phyloP scores from a whole-genome alignment of 164 flowering plant genomes.

The Vitis rotundifolia region DNA sequence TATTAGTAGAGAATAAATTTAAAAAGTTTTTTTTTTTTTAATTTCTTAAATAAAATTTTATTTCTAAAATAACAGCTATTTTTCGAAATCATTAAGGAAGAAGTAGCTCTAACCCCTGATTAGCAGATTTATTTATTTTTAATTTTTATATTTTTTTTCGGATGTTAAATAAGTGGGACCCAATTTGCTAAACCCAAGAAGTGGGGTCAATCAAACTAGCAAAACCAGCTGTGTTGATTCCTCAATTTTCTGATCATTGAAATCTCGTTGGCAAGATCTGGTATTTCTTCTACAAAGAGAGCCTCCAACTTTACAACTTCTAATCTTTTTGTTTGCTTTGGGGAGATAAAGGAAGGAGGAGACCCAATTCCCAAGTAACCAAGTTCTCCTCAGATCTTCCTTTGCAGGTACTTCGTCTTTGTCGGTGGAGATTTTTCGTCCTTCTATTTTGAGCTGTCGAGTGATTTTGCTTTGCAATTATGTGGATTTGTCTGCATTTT shows the following conservation, averaged over 20 bases:
- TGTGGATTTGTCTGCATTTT: neutral
- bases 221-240: constrained; percentile 9
- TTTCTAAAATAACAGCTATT: too few species aligned
- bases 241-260: neutral
- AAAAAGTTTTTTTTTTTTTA: too few species aligned
- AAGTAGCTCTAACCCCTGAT: too few species aligned
- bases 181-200: neutral
- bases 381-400: too few species aligned
- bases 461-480: neutral
- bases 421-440: neutral
- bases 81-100: too few species aligned
- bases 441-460: neutral
- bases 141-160: too few species aligned
- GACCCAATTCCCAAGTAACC: too few species aligned
- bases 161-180: neutral
- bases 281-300: neutral
- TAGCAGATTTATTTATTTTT: too few species aligned
- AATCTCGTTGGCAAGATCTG: constrained; percentile 12
- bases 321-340: neutral
- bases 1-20: too few species aligned
- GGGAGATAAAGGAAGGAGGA: too few species aligned
- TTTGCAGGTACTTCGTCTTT: neutral
- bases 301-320: neutral
- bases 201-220: constrained; percentile 7
- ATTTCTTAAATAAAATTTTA: too few species aligned